Conservation (phyloP, 345 rosid genomes). For the Corchorus capsularis region DNA sequence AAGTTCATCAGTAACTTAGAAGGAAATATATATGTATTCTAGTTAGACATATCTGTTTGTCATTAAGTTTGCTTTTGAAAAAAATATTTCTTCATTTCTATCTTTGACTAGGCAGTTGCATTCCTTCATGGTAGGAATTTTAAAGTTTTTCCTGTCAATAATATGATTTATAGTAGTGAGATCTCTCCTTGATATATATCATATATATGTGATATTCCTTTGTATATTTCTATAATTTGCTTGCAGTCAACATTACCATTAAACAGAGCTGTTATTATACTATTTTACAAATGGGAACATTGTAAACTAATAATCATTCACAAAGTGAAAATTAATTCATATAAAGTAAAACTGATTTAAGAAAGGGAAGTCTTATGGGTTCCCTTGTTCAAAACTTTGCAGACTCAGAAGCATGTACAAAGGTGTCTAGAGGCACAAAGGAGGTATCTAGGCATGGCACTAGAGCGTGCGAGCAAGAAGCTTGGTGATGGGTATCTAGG, state of each 20-base stretch:
- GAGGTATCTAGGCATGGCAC: background rate
- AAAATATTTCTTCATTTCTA: background rate
- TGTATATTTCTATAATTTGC: background rate
- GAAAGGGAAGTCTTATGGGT: background rate
- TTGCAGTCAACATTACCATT: background rate
- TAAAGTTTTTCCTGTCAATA: background rate
- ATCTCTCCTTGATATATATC: background rate
- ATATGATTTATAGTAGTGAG: background rate
- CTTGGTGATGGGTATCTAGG: background rate
- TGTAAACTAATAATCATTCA: background rate
- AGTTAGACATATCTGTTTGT: background rate
- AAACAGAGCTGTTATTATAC: background rate
- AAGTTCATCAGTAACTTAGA: background rate
- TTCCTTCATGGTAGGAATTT: background rate
- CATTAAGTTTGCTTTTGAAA: background rate
- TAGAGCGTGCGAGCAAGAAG: background rate
- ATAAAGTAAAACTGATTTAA: background rate
- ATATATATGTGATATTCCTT: background rate
- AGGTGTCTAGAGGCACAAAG: slow-evolving; percentile 20
- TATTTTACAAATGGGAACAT: background rate
- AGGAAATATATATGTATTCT: background rate
- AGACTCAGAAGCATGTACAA: slow-evolving; percentile 8
- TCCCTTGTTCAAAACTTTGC: background rate
- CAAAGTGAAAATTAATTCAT: background rate
- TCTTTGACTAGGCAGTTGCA: background rate